Evolutionary conservation across 1,139 yeast species (phyloP).

Genomic region (Candida sp.): DNA sequence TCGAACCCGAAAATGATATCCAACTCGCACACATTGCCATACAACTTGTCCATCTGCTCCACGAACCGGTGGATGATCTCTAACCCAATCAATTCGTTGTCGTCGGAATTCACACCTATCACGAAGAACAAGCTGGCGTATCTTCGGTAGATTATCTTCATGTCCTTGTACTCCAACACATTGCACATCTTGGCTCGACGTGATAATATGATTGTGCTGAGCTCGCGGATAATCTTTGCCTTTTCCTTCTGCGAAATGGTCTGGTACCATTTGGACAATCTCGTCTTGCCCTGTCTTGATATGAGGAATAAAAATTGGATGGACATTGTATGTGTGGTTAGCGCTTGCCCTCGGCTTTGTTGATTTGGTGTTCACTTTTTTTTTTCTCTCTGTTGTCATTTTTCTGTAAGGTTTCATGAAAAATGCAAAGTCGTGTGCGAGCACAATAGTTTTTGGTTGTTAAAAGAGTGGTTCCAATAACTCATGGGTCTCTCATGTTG

Average conservation of each 20-base stretch:
- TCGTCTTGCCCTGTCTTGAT: conserved; percentile 94
- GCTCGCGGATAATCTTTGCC: conserved; percentile 80
- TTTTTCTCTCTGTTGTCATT: neutral
- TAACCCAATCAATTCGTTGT: conserved; percentile 84
- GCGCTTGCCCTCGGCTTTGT: neutral
- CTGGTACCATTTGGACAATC: conserved; percentile 93
- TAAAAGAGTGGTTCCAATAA: neutral
- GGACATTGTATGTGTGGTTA: conserved; percentile 43
- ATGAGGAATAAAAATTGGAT: conserved; percentile 78
- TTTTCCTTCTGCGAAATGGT: conserved; percentile 85
- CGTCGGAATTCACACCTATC: conserved; percentile 82
- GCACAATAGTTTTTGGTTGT: neutral
- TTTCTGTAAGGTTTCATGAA: neutral
- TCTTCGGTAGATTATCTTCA: conserved; percentile 87
- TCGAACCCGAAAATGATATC: conserved; percentile 95
- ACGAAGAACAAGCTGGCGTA: conserved; percentile 93
- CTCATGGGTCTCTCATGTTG: too few species aligned
- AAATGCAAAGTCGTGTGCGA: neutral
- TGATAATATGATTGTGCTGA: conserved; percentile 82
- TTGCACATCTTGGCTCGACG: conserved; percentile 97
- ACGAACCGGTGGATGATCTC: conserved; percentile 94
- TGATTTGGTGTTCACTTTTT: neutral
- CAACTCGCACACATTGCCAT: conserved; percentile 95
- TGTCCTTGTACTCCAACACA: conserved; percentile 87
- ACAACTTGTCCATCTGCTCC: conserved; percentile 95